phyloP scores from a whole-genome alignment of 2,329 filamentous ascomycete species.

The Dothistroma septosporum region DNA sequence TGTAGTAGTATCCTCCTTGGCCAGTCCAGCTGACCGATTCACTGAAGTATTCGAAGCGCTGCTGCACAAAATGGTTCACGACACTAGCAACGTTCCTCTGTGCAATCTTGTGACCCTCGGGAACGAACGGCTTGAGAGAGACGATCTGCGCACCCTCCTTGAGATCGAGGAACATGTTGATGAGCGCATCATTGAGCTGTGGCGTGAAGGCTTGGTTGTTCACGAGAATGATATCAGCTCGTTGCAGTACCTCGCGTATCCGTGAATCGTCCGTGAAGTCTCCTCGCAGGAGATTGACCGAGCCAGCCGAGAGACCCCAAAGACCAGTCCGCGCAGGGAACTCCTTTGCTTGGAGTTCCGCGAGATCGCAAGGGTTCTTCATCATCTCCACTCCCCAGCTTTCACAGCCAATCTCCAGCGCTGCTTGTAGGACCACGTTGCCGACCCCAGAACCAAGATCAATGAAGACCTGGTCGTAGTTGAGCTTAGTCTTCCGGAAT shows the following conservation, averaged over 20 bases:
- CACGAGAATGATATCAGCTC: conserved; percentile 91
- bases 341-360: conserved; percentile 73
- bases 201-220: conserved; percentile 97
- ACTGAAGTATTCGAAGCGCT: conserved; percentile 64
- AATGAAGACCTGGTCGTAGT: conserved; percentile 80
- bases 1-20: conserved; percentile 72
- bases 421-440: conserved; percentile 91
- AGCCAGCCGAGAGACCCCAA: conserved; percentile 80
- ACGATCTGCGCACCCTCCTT: conserved; percentile 88
- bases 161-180: conserved; percentile 87
- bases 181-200: conserved; percentile 75
- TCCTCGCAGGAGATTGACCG: conserved; percentile 73
- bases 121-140: conserved; percentile 86
- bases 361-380: conserved; percentile 80
- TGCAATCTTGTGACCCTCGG: conserved; percentile 70
- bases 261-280: conserved; percentile 73
- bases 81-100: conserved; percentile 73
- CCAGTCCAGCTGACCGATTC: conserved; percentile 85
- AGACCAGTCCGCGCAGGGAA: conserved; percentile 80
- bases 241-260: conserved; percentile 69
- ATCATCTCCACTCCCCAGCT: conserved; percentile 97
- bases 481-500: conserved; percentile 72
- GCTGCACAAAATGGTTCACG: conserved; percentile 73
- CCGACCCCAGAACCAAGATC: conserved; percentile 94
- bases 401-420: conserved; percentile 87